Conservation (phyloP, 2,329 filamentous ascomycete species). For the Elsinoe australis region DNA sequence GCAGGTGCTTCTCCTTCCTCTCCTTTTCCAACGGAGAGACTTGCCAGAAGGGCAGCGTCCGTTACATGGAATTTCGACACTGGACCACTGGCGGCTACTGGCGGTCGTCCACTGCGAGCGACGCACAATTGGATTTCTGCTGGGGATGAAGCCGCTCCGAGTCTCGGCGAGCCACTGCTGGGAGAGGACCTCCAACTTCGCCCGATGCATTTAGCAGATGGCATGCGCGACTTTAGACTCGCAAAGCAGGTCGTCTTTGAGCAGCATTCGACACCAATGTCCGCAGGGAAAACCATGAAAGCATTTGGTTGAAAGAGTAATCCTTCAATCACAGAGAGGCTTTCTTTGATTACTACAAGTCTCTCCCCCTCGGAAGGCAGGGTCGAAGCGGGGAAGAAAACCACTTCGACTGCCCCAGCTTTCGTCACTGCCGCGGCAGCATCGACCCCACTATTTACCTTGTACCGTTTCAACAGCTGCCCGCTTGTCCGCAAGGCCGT, state of each 20-base stretch:
- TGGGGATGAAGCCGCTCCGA: constrained; percentile 5
- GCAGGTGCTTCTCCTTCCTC: too few species aligned
- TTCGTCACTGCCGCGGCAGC: constrained; percentile 18
- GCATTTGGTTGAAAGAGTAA: too few species aligned
- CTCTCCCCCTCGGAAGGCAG: constrained; percentile 3
- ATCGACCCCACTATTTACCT: constrained; percentile 20
- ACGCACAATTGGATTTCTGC: too few species aligned
- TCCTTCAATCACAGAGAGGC: constrained; percentile 1
- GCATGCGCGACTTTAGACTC: not conserved
- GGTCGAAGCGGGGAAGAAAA: constrained; percentile 14
- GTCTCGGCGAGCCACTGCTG: constrained; percentile 9
- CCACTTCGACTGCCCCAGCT: constrained; percentile 15
- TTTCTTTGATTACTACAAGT: constrained; percentile 14
- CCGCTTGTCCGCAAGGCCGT: constrained; percentile 13
- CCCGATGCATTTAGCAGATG: constrained; percentile 5
- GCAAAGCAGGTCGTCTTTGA: not conserved
- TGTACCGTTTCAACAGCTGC: constrained; percentile 17
- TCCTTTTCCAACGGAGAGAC: too few species aligned
- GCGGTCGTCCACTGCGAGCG: too few species aligned
- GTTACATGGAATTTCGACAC: too few species aligned
- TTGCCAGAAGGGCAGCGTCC: too few species aligned
- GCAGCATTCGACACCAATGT: too few species aligned
- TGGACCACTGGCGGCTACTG: constrained; percentile 1
- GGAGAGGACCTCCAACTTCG: constrained; percentile 9
- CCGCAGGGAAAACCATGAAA: too few species aligned